Conservation (phyloP, 2,329 filamentous ascomycete genomes). For the Rutstroemia sp. region DNA sequence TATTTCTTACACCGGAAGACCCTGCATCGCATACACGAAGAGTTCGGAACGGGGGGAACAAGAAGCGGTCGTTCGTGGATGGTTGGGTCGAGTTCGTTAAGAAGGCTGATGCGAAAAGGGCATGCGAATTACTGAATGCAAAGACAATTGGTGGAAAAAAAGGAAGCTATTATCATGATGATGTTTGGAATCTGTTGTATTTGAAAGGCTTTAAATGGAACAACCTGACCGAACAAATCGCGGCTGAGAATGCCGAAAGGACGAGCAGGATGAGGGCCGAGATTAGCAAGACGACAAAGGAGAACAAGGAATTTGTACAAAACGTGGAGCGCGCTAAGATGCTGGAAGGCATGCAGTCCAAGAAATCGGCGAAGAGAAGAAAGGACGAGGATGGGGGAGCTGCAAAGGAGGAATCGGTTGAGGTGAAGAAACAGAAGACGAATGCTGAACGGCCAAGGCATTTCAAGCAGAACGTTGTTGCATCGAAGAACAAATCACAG, state of each 20-base stretch:
- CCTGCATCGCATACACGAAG: conserved; percentile 57
- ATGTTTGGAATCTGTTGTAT: conserved; percentile 80
- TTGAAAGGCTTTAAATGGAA: conserved; percentile 79
- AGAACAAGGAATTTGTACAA: conserved; percentile 74
- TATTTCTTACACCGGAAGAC: conserved; percentile 74
- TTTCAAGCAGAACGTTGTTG: conserved; percentile 61
- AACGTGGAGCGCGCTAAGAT: conserved; percentile 78
- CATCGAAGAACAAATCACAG: conserved; percentile 38
- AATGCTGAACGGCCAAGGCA: conserved; percentile 37
- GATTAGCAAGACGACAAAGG: conserved; percentile 65
- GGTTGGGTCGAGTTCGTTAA: conserved; percentile 79
- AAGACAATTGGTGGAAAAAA: conserved; percentile 78
- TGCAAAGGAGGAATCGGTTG: conserved; percentile 19
- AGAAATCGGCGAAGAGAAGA: conserved; percentile 41
- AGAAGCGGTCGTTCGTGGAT: conserved; percentile 73
- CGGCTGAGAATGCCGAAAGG: conserved; percentile 73
- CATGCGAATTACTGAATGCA: conserved; percentile 69
- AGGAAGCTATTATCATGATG: conserved; percentile 73
- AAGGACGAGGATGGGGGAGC: conserved; percentile 26
- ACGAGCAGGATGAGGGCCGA: conserved; percentile 70
- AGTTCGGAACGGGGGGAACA: conserved; percentile 69
- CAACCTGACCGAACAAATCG: conserved; percentile 67
- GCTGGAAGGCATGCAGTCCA: conserved; percentile 63
- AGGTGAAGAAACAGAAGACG: conserved; percentile 27
- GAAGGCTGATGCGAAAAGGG: conserved; percentile 71